These are phyloP conservation scores for Pascua sp. DNA, from an alignment of 1,284 basidiomycete species.

Conservation along the genomic window DNA sequence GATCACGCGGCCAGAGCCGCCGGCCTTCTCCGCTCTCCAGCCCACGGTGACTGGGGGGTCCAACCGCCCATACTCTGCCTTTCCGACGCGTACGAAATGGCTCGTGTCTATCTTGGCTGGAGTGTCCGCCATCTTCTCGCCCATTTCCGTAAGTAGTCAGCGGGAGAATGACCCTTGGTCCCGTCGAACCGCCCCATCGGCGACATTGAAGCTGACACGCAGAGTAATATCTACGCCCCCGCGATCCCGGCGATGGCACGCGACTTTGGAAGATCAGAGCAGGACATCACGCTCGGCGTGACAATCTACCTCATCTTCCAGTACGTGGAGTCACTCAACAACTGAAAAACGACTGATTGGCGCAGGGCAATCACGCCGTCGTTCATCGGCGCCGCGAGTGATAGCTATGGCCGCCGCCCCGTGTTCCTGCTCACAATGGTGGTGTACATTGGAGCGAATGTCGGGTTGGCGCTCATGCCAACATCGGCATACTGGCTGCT, in stretches of 20 bases:
- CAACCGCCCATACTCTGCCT: constrained; percentile 34
- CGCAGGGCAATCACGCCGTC: constrained; percentile 39
- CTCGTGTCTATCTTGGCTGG: constrained; percentile 30
- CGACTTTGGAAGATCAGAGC: constrained; percentile 33
- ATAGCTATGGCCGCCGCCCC: constrained; percentile 40
- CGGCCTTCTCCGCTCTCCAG: not conserved
- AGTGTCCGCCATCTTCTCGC: constrained; percentile 33
- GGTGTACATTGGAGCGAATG: constrained; percentile 44
- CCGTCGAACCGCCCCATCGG: not conserved
- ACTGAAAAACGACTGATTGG: not conserved
- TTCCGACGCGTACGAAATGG: constrained; percentile 31
- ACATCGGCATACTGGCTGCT: constrained; percentile 43
- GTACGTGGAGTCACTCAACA: not conserved
- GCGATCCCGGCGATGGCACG: constrained; percentile 31
- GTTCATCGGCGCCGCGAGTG: constrained; percentile 43
- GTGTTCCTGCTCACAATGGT: constrained; percentile 42
- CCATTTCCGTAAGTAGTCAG: constrained; percentile 17
- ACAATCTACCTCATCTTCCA: constrained; percentile 48
- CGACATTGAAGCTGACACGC: not conserved
- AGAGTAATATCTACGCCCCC: constrained; percentile 20
- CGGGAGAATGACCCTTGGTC: not conserved
- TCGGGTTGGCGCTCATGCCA: constrained; percentile 44
- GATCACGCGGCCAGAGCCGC: too few relatives aligned
- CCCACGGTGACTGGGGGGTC: constrained; percentile 15
- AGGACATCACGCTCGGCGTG: constrained; percentile 44